phyloP scores from a whole-genome alignment of 208 protist genomes.

The Vickermania spadyakhi region DNA sequence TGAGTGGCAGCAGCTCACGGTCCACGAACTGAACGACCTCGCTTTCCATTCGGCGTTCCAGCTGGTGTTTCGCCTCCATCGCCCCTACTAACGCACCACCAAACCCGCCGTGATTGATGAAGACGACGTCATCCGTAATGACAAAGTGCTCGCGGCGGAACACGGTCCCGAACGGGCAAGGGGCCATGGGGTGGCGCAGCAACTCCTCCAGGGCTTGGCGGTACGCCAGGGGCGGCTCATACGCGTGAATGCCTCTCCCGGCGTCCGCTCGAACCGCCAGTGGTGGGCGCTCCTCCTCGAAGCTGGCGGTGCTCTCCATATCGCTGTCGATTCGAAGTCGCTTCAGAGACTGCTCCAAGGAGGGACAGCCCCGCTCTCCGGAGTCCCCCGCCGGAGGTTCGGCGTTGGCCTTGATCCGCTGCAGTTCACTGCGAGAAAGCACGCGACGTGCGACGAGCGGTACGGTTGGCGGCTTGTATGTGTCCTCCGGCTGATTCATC shows the following conservation, averaged over 20 bases:
- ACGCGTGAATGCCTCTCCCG: no score
- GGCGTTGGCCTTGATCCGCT: slow-evolving; percentile 17
- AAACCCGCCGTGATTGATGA: slow-evolving; percentile 93
- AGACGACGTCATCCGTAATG: slow-evolving; percentile 57
- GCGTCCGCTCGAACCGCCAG: neutral
- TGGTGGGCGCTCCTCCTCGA: neutral
- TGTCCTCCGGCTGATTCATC: slow-evolving; percentile 21
- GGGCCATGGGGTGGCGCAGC: neutral
- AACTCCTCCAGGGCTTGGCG: neutral
- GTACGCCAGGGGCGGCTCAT: neutral
- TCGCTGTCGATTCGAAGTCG: no score
- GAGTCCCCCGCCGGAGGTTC: neutral
- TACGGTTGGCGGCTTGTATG: slow-evolving; percentile 42
- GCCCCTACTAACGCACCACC: slow-evolving; percentile 61
- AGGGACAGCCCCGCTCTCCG: neutral
- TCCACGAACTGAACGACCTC: slow-evolving; percentile 87
- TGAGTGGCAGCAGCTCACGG: slow-evolving; percentile 72
- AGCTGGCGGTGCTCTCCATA: neutral
- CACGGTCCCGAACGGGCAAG: slow-evolving; percentile 23
- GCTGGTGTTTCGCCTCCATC: slow-evolving; percentile 63
- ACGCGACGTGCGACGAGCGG: slow-evolving; percentile 38
- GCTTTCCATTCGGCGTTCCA: slow-evolving; percentile 57
- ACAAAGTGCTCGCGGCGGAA: slow-evolving; percentile 60
- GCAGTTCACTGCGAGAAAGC: slow-evolving; percentile 9
- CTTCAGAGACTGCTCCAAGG: neutral